A percentile compares a stretch with the other conserved stretches of the same genome.
These are phyloP conservation scores for Castanea crenata DNA, from an alignment of 306 rosid genomes.

Conservation along the genomic window DNA sequence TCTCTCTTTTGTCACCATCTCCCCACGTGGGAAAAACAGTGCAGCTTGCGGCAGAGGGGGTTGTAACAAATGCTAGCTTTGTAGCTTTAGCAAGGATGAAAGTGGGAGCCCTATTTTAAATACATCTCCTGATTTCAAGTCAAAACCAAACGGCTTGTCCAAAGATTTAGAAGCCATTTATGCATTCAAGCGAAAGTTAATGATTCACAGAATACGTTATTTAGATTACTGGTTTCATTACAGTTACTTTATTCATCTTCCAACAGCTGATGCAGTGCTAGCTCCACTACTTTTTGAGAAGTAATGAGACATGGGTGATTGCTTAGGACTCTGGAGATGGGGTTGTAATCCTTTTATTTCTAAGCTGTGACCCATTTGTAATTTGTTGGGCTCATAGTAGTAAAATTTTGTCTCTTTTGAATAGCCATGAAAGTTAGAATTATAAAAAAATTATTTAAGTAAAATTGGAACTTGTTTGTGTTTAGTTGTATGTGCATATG, in stretches of 20 bases:
- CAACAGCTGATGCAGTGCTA: not conserved
- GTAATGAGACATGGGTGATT: not conserved
- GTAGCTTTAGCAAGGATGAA: too few species aligned
- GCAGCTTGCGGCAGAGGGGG: too few species aligned
- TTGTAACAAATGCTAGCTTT: too few species aligned
- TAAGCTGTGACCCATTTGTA: not conserved
- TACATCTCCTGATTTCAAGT: constrained; percentile 16
- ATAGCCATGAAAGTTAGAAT: not conserved
- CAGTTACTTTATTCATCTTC: not conserved
- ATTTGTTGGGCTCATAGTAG: not conserved
- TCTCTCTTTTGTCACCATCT: too few species aligned
- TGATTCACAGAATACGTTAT: not conserved
- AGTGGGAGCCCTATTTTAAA: too few species aligned
- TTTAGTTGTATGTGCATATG: not conserved
- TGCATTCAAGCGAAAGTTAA: constrained; percentile 62
- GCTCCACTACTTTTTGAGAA: not conserved
- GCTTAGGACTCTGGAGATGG: not conserved
- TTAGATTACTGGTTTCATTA: not conserved
- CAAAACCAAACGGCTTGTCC: constrained; percentile 50
- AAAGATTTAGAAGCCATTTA: constrained; percentile 89
- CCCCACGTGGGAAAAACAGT: too few species aligned
- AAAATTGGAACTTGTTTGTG: not conserved
- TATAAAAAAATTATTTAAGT: not conserved
- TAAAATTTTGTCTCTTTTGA: not conserved
- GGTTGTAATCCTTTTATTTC: not conserved